A percentile compares a stretch with the other conserved stretches of the same genome.
These are phyloP conservation scores for Plasmodium reichenowi DNA, from an alignment of 169 alveolate species.

Conservation along the genomic window DNA sequence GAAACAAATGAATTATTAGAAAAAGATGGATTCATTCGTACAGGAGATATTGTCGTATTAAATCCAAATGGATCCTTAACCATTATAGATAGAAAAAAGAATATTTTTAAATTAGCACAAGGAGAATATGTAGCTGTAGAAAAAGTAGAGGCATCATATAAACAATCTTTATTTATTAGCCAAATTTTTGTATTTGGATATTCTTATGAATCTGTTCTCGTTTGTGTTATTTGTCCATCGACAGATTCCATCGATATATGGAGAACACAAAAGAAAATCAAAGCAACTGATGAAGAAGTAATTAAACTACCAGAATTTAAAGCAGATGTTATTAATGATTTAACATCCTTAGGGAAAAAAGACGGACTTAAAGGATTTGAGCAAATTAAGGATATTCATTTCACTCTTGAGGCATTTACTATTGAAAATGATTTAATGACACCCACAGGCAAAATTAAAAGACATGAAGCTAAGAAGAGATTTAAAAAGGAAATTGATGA, in stretches of 20 bases:
- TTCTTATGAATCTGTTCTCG: conserved; percentile 77
- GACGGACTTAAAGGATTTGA: conserved; percentile 84
- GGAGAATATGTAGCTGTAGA: conserved; percentile 98
- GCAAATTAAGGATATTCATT: conserved; percentile 83
- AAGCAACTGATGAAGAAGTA: conserved; percentile 49
- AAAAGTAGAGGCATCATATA: conserved; percentile 88
- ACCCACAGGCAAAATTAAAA: conserved; percentile 85
- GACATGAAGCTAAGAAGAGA: conserved; percentile 79
- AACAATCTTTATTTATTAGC: conserved; percentile 77
- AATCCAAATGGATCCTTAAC: conserved; percentile 89
- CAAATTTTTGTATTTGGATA: conserved; percentile 85
- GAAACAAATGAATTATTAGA: conserved; percentile 89
- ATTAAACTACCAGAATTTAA: conserved; percentile 59
- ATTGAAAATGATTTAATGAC: conserved; percentile 87
- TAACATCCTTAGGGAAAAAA: conserved; percentile 77
- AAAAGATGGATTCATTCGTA: conserved; percentile 93
- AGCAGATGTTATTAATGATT: conserved; percentile 76
- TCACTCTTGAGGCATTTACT: conserved; percentile 82
- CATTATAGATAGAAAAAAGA: conserved; percentile 95
- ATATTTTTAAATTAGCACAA: conserved; percentile 95
- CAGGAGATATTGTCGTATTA: conserved; percentile 94
- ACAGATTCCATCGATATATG: conserved; percentile 78
- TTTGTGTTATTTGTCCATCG: conserved; percentile 78
- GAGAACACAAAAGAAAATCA: conserved; percentile 68
- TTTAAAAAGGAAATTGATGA: conserved; percentile 79